Conservation (phyloP, 768 basidiomycete species). For the Russula sp. region DNA sequence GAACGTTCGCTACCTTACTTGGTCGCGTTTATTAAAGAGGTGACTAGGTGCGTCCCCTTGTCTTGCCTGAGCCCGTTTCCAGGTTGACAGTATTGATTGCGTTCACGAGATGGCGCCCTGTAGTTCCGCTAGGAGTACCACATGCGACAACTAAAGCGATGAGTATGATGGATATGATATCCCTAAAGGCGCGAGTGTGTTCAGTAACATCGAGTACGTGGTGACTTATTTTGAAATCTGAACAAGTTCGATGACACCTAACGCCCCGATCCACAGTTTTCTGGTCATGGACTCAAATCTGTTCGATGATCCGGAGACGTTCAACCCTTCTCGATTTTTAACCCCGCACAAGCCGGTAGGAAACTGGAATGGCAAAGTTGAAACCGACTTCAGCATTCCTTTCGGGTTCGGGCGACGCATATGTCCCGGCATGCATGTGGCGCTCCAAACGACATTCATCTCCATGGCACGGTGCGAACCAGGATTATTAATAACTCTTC, state of each 20-base stretch:
- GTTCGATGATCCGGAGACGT: constrained; percentile 31
- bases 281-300: constrained; percentile 29
- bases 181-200: constrained; percentile 16
- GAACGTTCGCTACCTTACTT: constrained; percentile 24
- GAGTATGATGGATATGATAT: constrained; percentile 22
- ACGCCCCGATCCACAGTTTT: constrained; percentile 11
- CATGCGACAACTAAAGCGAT: constrained; percentile 15
- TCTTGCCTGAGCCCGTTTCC: background rate
- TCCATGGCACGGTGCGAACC: constrained; percentile 22
- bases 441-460: constrained; percentile 26
- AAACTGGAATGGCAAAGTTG: constrained; percentile 18
- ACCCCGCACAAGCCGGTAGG: constrained; percentile 7
- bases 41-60: constrained; percentile 12
- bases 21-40: constrained; percentile 28
- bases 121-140: constrained; percentile 16
- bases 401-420: constrained; percentile 33
- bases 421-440: constrained; percentile 30
- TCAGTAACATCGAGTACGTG: constrained; percentile 20
- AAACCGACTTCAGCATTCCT: constrained; percentile 25
- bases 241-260: background rate
- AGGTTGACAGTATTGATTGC: background rate
- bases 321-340: constrained; percentile 34
- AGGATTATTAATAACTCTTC: too few relatives aligned
- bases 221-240: background rate
- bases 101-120: constrained; percentile 15